Evolutionary conservation across 1,284 basidiomycete species (phyloP).

Genomic region (Psilocybe mexicana): DNA sequence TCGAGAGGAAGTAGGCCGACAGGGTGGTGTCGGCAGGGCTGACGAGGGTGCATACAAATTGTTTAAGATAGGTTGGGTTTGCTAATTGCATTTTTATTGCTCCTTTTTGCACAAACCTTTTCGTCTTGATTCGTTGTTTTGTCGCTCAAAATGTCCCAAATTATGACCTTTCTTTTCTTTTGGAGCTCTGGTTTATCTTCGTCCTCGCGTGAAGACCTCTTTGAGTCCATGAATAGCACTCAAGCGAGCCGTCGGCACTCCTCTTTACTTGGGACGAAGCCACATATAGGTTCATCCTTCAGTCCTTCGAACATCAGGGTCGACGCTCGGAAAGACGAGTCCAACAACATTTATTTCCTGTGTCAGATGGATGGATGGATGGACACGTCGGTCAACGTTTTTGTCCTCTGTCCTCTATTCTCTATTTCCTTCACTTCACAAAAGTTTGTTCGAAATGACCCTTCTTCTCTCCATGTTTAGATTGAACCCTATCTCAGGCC

Average conservation of each 20-base stretch:
- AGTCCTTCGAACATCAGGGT: too few relatives aligned
- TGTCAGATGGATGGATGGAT: background rate
- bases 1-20: constrained; percentile 45
- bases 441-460: background rate
- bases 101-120: background rate
- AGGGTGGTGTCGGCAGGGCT: constrained; percentile 58
- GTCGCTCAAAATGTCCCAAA: too few relatives aligned
- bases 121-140: too few relatives aligned
- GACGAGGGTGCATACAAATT: constrained; percentile 71
- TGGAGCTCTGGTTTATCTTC: too few relatives aligned
- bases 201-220: too few relatives aligned
- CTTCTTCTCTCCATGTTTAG: background rate
- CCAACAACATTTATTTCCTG: too few relatives aligned
- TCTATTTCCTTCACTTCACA: background rate
- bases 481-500: constrained; percentile 2
- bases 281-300: too few relatives aligned
- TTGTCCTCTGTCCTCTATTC: background rate
- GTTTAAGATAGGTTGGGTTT: constrained; percentile 67
- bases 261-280: too few relatives aligned
- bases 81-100: constrained; percentile 2
- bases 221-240: too few relatives aligned
- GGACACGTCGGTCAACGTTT: background rate
- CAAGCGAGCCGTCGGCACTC: too few relatives aligned
- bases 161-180: too few relatives aligned
- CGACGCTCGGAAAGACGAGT: too few relatives aligned